Conservation (phyloP, 495 filamentous ascomycete genomes). For the Penicillium samsonianum region DNA sequence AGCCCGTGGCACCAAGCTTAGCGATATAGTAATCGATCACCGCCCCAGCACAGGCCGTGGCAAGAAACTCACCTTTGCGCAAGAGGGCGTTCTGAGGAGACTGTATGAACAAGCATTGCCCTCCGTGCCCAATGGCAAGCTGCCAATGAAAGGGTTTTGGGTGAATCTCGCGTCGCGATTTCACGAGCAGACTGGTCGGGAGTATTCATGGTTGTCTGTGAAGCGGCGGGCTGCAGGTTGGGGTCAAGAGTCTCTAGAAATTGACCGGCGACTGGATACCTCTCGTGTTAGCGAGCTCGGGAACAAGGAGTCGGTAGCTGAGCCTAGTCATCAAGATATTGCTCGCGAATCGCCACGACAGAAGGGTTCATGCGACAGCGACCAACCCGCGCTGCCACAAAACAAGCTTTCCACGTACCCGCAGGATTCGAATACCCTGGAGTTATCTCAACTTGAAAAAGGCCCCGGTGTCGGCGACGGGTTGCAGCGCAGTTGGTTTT, state of each 20-base stretch:
- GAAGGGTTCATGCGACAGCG: not conserved
- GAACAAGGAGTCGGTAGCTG: too few species aligned
- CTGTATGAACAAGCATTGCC: slow-evolving; percentile 1
- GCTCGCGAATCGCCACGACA: not conserved
- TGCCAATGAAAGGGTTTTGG: slow-evolving; percentile 5
- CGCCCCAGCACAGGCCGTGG: not conserved
- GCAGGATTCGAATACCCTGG: not conserved
- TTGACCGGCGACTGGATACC: not conserved
- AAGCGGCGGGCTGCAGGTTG: slow-evolving; percentile 1
- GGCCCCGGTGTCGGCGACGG: not conserved
- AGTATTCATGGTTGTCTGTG: slow-evolving; percentile 11
- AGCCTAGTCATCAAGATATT: not conserved
- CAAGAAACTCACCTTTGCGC: slow-evolving; percentile 5
- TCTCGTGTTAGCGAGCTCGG: not conserved
- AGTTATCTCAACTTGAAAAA: not conserved
- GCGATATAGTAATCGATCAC: not conserved
- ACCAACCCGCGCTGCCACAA: not conserved
- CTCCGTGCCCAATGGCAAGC: not conserved
- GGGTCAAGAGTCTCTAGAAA: not conserved
- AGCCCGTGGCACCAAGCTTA: not conserved
- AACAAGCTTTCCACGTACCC: not conserved
- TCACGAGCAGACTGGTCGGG: not conserved
- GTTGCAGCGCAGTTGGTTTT: not conserved
- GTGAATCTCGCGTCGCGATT: slow-evolving; percentile 3
- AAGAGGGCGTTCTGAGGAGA: not conserved